A percentile compares a stretch with the other conserved stretches of the same genome.
These are phyloP conservation scores for Cyberlindnera misumaiensis DNA, from an alignment of 805 yeast species.

Conservation along the genomic window DNA sequence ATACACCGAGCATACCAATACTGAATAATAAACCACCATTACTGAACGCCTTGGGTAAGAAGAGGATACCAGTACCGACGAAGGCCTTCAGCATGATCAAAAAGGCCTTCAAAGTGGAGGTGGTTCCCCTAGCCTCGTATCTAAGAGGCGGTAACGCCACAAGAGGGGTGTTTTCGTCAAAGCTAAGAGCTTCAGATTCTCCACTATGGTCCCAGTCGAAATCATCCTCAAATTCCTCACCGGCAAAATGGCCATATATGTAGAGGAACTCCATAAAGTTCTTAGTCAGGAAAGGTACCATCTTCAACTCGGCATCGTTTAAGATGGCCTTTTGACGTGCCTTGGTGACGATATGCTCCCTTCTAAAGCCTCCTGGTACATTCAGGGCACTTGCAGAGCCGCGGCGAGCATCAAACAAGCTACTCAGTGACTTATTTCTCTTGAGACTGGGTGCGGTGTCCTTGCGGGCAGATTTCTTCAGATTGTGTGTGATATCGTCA, in stretches of 20 bases:
- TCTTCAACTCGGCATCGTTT: constrained; percentile 23
- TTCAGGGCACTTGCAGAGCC: constrained; percentile 65
- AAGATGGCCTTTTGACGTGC: constrained; percentile 18
- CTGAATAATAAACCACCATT: constrained; percentile 71
- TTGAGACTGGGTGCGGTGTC: constrained; percentile 8
- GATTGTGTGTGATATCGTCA: constrained; percentile 21
- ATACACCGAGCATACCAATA: constrained; percentile 41
- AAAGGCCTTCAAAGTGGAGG: constrained; percentile 67
- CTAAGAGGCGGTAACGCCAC: constrained; percentile 11
- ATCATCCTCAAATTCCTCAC: constrained; percentile 75
- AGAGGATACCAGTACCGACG: constrained; percentile 71
- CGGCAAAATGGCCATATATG: constrained; percentile 82
- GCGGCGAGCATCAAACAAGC: constrained; percentile 33
- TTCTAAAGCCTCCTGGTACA: constrained; percentile 79
- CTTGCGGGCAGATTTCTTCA: constrained; percentile 11
- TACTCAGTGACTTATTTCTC: constrained; percentile 16
- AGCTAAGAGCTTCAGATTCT: constrained; percentile 15
- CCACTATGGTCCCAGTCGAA: constrained; percentile 38
- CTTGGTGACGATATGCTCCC: constrained; percentile 52
- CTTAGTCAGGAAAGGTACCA: constrained; percentile 49
- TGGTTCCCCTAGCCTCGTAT: constrained; percentile 47
- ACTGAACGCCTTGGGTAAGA: constrained; percentile 61
- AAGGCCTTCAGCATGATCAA: constrained; percentile 66
- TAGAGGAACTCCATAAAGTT: constrained; percentile 74
- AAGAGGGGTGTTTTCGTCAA: constrained; percentile 25